These are phyloP conservation scores for Sordariomycetes sp. DNA, from an alignment of 2,329 filamentous ascomycete genomes.

Conservation along the genomic window DNA sequence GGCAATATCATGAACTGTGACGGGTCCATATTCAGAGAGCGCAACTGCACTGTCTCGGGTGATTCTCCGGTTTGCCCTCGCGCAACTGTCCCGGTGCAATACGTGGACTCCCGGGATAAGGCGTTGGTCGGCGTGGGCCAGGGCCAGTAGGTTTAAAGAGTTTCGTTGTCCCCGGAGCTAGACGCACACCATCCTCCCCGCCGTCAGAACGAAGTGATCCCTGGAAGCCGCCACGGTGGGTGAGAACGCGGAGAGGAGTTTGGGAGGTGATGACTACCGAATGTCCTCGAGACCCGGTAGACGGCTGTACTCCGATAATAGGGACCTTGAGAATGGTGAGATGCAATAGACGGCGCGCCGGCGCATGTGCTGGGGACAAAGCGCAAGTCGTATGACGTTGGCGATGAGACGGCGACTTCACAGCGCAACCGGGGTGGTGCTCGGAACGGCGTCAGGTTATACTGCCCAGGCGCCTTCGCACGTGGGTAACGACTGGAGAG, in stretches of 20 bases:
- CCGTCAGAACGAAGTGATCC: background rate
- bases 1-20: constrained; percentile 37
- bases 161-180: background rate
- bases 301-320: background rate
- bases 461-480: background rate
- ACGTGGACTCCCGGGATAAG: background rate
- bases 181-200: background rate
- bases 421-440: background rate
- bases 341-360: background rate
- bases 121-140: background rate
- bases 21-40: constrained; percentile 17
- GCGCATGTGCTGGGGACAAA: background rate
- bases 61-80: background rate
- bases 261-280: background rate
- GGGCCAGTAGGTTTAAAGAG: background rate
- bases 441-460: background rate
- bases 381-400: background rate
- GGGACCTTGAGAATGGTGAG: background rate
- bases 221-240: background rate
- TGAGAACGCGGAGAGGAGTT: background rate
- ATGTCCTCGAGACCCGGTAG: background rate
- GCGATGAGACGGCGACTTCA: background rate
- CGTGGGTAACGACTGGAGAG: background rate
- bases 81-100: background rate
- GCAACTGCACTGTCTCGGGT: background rate